Evolutionary conservation across 2,329 filamentous ascomycete species (phyloP).

Genomic region (Colletotrichum caudatum): DNA sequence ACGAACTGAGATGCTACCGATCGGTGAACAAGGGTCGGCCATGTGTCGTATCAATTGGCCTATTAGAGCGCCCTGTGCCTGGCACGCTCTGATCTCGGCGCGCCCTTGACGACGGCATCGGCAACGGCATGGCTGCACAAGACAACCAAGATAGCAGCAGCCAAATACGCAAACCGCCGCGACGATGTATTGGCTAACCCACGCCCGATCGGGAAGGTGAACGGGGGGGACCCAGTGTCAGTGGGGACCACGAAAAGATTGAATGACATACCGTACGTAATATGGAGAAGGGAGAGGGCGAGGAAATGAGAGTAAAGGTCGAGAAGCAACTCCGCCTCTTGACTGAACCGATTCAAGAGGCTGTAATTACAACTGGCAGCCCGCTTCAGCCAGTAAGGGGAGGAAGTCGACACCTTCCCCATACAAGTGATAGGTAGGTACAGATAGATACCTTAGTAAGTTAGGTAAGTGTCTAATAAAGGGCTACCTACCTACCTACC

Average conservation of each 20-base stretch:
- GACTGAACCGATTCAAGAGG: background rate
- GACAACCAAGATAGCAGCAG: background rate
- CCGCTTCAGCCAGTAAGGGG: slow-evolving; percentile 5
- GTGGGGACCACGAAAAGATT: slow-evolving; percentile 23
- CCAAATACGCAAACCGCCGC: background rate
- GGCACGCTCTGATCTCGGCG: slow-evolving; percentile 38
- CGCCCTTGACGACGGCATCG: slow-evolving; percentile 3
- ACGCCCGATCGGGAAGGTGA: slow-evolving; percentile 39
- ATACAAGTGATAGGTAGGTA: no score
- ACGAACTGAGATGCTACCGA: slow-evolving; percentile 15
- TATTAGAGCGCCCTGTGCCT: slow-evolving; percentile 41
- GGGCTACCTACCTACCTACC: no score
- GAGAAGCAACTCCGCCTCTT: slow-evolving; percentile 11
- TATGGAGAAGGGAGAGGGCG: background rate
- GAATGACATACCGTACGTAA: background rate
- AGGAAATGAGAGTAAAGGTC: slow-evolving; percentile 10
- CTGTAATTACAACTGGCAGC: slow-evolving; percentile 1
- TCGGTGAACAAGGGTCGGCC: slow-evolving; percentile 25
- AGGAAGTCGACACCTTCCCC: background rate
- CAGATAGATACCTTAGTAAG: no score
- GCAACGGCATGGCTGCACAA: slow-evolving; percentile 7
- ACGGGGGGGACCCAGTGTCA: slow-evolving; percentile 26
- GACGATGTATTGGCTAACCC: slow-evolving; percentile 17
- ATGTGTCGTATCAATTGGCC: slow-evolving; percentile 41
- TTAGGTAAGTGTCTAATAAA: no score